Percentiles rank a stretch among this genome's conserved stretches.
phyloP scores from a whole-genome alignment of 2,329 filamentous ascomycete species.

The Xylaria sp. region DNA sequence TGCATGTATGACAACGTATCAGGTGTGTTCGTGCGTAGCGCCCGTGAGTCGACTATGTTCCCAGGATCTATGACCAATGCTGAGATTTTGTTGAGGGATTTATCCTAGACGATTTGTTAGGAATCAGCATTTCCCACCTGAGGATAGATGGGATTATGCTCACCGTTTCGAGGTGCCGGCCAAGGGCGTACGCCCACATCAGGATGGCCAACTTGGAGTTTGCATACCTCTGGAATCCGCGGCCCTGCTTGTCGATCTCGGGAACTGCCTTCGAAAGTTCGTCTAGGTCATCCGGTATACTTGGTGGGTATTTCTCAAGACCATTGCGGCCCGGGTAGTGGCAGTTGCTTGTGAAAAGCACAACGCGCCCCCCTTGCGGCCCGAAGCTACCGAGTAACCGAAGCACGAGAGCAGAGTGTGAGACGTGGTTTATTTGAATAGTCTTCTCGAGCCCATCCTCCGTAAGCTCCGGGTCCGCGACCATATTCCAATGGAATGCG shows the following conservation, averaged over 20 bases:
- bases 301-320: constrained; percentile 51
- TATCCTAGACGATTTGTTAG: constrained; percentile 36
- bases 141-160: not conserved
- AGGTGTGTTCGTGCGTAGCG: constrained; percentile 51
- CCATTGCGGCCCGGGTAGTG: constrained; percentile 54
- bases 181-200: constrained; percentile 55
- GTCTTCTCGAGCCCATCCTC: constrained; percentile 53
- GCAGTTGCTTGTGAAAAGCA: constrained; percentile 47
- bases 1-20: constrained; percentile 42
- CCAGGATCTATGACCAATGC: constrained; percentile 48
- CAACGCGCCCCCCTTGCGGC: constrained; percentile 57
- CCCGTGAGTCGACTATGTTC: constrained; percentile 51
- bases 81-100: constrained; percentile 44
- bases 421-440: constrained; percentile 54
- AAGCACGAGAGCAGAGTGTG: constrained; percentile 53
- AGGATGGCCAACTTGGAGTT: constrained; percentile 54
- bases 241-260: constrained; percentile 51
- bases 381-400: constrained; percentile 68
- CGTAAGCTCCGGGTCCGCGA: constrained; percentile 48
- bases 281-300: constrained; percentile 52
- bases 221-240: constrained; percentile 57
- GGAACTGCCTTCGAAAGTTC: constrained; percentile 50
- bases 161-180: constrained; percentile 47
- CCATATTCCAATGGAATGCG: constrained; percentile 54
- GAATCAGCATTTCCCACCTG: not conserved